Conservation (phyloP, 345 rosid genomes). For the Raphanus raphanistrum region DNA sequence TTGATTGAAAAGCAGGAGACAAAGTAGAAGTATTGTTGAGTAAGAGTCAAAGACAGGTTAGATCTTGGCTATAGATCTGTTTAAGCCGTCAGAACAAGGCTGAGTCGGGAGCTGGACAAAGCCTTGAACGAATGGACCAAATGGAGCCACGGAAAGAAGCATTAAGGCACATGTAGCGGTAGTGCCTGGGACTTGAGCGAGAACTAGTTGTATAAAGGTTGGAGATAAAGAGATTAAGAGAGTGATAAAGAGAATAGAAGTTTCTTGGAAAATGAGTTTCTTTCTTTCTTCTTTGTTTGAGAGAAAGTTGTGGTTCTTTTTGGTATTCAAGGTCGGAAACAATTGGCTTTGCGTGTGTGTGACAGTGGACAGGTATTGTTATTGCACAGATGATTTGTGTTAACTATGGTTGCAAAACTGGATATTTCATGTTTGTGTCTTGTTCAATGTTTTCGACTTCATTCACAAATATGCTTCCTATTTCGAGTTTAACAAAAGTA, state of each 20-base stretch:
- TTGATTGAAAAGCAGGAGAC: slow-evolving; percentile 60
- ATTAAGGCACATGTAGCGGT: slow-evolving; percentile 50
- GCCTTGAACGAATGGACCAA: slow-evolving; percentile 75
- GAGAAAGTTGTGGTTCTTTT: slow-evolving; percentile 13
- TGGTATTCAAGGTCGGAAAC: slow-evolving; percentile 38
- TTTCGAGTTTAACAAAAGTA: not conserved
- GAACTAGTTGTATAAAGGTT: slow-evolving; percentile 19
- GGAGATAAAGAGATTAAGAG: slow-evolving; percentile 37
- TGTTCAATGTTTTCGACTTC: slow-evolving; percentile 1
- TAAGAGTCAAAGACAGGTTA: slow-evolving; percentile 70
- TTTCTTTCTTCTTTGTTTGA: slow-evolving; percentile 29
- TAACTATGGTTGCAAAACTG: slow-evolving; percentile 24
- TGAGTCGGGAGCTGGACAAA: slow-evolving; percentile 46
- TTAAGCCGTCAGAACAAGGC: slow-evolving; percentile 68
- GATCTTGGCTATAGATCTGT: slow-evolving; percentile 50
- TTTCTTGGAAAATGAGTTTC: slow-evolving; percentile 24
- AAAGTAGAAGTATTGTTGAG: slow-evolving; percentile 58
- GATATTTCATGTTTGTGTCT: slow-evolving; percentile 39
- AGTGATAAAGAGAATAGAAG: slow-evolving; percentile 30
- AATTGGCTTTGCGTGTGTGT: slow-evolving; percentile 51
- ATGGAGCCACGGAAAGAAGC: slow-evolving; percentile 60
- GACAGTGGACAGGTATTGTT: slow-evolving; percentile 6
- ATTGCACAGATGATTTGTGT: slow-evolving; percentile 57
- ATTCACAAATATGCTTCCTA: slow-evolving; percentile 23
- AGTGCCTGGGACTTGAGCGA: slow-evolving; percentile 38